Evolutionary conservation across 495 filamentous ascomycete genomes (phyloP).

Genomic region (Haplographium delicatum): DNA sequence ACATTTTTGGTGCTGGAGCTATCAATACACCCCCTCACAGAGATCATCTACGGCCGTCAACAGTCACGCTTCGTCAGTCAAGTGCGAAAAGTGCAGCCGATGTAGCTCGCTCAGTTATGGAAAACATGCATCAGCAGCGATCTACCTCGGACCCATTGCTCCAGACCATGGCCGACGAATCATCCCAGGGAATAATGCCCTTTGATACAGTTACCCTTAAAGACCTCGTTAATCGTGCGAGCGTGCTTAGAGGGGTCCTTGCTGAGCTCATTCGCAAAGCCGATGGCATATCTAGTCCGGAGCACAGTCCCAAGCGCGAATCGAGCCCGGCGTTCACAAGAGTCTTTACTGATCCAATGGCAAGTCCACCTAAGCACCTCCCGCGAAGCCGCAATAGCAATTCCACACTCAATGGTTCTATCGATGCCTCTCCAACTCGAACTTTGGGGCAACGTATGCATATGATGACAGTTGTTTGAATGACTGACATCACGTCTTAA

Average conservation of each 20-base stretch:
- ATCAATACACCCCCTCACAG: constrained; percentile 34
- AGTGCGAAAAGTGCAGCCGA: constrained; percentile 30
- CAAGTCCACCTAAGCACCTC: constrained; percentile 39
- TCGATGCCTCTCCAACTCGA: constrained; percentile 42
- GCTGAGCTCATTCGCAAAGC: constrained; percentile 75
- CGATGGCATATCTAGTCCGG: constrained; percentile 64
- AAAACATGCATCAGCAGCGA: constrained; percentile 70
- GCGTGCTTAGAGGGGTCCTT: constrained; percentile 64
- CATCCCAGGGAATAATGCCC: constrained; percentile 72
- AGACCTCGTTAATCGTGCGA: constrained; percentile 80
- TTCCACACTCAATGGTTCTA: constrained; percentile 43
- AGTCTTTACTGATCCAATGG: constrained; percentile 55
- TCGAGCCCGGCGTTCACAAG: constrained; percentile 58
- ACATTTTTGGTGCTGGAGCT: constrained; percentile 48
- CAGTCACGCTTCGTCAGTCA: constrained; percentile 27
- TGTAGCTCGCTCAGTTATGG: constrained; percentile 74
- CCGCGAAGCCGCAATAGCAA: constrained; percentile 47
- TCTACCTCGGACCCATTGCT: constrained; percentile 44
- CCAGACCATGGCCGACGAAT: constrained; percentile 35
- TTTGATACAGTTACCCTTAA: constrained; percentile 89
- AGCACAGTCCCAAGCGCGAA: constrained; percentile 43
- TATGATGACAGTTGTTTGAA: constrained; percentile 61
- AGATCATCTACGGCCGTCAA: constrained; percentile 15
- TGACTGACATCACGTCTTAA: not conserved
- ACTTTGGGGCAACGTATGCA: constrained; percentile 55